Base-by-base conservation (phyloP, 306 rosid genomes). In the Dalbergia cochinchinensis region DNA sequence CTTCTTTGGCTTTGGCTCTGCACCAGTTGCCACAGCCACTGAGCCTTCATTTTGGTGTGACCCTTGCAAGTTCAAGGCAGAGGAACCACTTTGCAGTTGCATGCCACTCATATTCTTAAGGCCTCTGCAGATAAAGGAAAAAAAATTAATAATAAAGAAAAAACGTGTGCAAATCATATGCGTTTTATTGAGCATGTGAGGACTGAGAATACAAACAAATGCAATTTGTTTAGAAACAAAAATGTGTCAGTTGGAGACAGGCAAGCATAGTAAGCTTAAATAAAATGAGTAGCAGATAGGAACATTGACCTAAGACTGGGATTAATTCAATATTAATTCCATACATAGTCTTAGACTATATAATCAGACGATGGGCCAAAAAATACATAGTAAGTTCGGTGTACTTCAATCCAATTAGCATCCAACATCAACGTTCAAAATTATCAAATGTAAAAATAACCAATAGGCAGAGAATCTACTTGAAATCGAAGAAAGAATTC, bases 1-100 rank as follows among this genome's bases (percentile, higher is more conserved):
- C 88, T 91, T 94, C 89, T 94, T 92, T 11, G 91, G 91, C 80
- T 89, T 91, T 35, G 90, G 72, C 22, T 91, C 92, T 20, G 76
- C 50, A 37, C 20, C 60, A 31, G 76, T 41, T 37, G 80, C 69
- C 31, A 19, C 19, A 22, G 71, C 57, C 20, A 80, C 53, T 13
- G 86, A 13, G 11, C 73, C 65, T 60, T 75, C 79, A 55, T 65
- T 80, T 65, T 73, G 79, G 73, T 77, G 86, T 12, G 86, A 72
- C 51, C 71, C 85, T 45, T 42, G 73, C 64, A 76, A 50, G 58
- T 74, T 78, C 76, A 72, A 65, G 62, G 87, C 69, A 54, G 89
- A 47, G 44, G 91, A 81, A 65, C 83, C 69, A 75, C 62, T 81
- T 63, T 82, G 87, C 39, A 77, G 53, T 31, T 86, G 87, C 71